These are phyloP conservation scores for Chlorella sp. DNA, from an alignment of 139 green algal species.

Conservation along the genomic window DNA sequence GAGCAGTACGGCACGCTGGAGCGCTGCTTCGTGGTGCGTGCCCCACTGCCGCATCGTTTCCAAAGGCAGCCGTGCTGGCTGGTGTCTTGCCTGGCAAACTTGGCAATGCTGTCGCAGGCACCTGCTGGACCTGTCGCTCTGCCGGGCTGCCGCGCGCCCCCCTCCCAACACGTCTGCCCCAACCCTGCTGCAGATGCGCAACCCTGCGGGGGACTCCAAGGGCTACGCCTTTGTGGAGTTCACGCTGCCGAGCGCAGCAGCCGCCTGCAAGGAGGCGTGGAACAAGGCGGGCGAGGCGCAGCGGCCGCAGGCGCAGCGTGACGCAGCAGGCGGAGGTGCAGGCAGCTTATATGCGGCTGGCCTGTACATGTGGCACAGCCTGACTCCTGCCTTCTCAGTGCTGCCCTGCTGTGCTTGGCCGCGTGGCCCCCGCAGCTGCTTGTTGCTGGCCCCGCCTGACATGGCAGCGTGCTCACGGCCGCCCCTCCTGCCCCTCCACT, in stretches of 20 bases:
- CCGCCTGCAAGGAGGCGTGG: conserved; percentile 53
- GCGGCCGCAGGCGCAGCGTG: neutral
- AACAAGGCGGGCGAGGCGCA: conserved; percentile 22
- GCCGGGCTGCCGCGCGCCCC: too few species aligned
- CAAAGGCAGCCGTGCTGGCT: too few species aligned
- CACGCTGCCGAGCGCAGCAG: conserved; percentile 40
- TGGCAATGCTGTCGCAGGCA: too few species aligned
- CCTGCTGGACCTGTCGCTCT: too few species aligned
- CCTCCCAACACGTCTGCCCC: too few species aligned
- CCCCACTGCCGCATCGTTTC: too few species aligned
- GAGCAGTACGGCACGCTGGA: conserved; percentile 51
- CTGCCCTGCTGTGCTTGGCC: neutral
- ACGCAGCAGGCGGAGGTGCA: neutral
- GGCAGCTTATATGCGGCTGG: too few species aligned
- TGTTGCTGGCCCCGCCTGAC: too few species aligned
- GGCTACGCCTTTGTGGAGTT: conserved; percentile 73
- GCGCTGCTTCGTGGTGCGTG: conserved; percentile 53
- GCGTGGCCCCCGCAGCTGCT: neutral
- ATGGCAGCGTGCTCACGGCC: too few species aligned
- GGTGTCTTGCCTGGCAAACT: too few species aligned
- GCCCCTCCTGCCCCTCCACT: too few species aligned
- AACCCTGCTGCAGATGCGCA: conserved; percentile 36
- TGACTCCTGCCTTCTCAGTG: neutral
- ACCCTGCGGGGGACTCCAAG: conserved; percentile 49
- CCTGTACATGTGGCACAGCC: neutral